Evolutionary conservation across 1,284 basidiomycete species (phyloP).

Genomic region (Cerioporus squamosus): DNA sequence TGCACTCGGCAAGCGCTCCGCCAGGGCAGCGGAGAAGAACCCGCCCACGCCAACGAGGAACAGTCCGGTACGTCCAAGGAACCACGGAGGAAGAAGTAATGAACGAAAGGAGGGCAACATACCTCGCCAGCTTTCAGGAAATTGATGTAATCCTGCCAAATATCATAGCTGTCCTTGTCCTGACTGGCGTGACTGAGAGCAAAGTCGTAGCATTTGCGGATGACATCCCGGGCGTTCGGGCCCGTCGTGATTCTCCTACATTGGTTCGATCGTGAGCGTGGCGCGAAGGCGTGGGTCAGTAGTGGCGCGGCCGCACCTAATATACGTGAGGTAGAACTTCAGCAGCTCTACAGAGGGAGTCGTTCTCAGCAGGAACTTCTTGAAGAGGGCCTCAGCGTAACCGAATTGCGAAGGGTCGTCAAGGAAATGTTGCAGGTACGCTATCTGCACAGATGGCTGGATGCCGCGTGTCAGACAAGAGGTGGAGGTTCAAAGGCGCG

Average conservation of each 20-base stretch:
- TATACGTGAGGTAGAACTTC: conserved; percentile 85
- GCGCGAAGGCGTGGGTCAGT: background rate
- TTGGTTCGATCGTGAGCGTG: background rate
- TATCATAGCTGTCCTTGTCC: conserved; percentile 76
- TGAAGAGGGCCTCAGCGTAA: conserved; percentile 80
- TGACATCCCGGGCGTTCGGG: conserved; percentile 67
- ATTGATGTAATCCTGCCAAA: conserved; percentile 83
- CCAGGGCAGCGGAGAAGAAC: too few relatives aligned
- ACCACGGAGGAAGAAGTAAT: too few relatives aligned
- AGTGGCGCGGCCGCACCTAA: conserved; percentile 58
- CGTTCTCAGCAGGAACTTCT: conserved; percentile 71
- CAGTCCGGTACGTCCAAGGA: too few relatives aligned
- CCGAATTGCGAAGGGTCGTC: conserved; percentile 55
- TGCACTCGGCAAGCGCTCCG: too few relatives aligned
- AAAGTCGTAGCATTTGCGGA: conserved; percentile 93
- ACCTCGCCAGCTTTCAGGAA: conserved; percentile 86
- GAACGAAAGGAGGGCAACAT: conserved; percentile 26
- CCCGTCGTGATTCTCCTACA: conserved; percentile 48
- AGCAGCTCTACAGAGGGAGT: conserved; percentile 88
- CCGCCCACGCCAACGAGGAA: too few relatives aligned
- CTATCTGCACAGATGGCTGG: conserved; percentile 76
- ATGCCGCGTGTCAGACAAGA: conserved; percentile 21
- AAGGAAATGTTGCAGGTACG: conserved; percentile 83
- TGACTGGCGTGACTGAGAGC: conserved; percentile 90
- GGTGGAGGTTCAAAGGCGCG: conserved; percentile 3